Conservation (phyloP, 192 early-diverging fungal genomes). For the Linnemannia elongata region DNA sequence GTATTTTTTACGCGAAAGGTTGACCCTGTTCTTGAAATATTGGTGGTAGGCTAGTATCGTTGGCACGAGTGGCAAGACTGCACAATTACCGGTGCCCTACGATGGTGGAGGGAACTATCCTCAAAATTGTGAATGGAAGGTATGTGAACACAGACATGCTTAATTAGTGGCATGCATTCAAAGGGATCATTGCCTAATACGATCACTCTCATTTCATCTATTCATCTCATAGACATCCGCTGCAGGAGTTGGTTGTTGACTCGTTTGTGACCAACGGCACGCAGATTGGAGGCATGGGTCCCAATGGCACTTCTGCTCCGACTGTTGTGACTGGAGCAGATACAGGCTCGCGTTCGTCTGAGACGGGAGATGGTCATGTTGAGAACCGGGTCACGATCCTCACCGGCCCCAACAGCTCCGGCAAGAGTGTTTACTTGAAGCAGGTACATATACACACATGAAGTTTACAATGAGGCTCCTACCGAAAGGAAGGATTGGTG, state of each 20-base stretch:
- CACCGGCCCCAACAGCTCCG: slow-evolving; percentile 88
- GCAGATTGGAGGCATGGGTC: slow-evolving; percentile 49
- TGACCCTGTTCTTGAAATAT: background rate
- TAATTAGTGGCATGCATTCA: background rate
- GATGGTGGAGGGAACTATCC: slow-evolving; percentile 68
- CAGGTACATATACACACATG: slow-evolving; percentile 59
- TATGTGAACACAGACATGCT: slow-evolving; percentile 34
- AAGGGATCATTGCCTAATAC: background rate
- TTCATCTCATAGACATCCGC: slow-evolving; percentile 69
- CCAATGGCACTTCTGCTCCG: background rate
- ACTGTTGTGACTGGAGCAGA: background rate
- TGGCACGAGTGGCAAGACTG: slow-evolving; percentile 69
- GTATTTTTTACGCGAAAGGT: background rate
- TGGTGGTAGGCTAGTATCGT: slow-evolving; percentile 67
- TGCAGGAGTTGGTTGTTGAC: slow-evolving; percentile 69
- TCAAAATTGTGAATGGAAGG: slow-evolving; percentile 77
- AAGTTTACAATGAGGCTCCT: background rate
- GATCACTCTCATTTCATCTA: background rate
- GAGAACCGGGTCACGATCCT: slow-evolving; percentile 71
- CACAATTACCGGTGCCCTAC: slow-evolving; percentile 69
- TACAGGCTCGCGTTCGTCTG: background rate
- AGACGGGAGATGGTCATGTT: background rate
- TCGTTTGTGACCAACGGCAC: slow-evolving; percentile 84
- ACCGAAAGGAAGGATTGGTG: too few species aligned
- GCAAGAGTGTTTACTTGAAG: slow-evolving; percentile 82